Percentiles rank a stretch among this genome's conserved stretches.
Evolutionary conservation across 352 stramenopile genomes (phyloP).

Genomic region (Pythium sukuiense): DNA sequence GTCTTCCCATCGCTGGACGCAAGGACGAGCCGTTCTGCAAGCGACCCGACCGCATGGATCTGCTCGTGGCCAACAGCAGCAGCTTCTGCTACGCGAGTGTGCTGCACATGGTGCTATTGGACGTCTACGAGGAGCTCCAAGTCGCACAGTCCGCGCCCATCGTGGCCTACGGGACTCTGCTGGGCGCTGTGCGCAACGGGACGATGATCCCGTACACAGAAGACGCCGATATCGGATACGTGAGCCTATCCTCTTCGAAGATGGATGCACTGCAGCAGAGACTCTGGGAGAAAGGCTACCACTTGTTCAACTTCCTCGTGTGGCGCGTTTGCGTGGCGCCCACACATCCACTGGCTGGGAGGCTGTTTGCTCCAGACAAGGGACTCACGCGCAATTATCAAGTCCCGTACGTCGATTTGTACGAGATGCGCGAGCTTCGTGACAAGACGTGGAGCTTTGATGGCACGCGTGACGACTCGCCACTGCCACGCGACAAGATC

Average conservation of each 20-base stretch:
- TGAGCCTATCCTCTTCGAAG: conserved; percentile 17
- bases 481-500: conserved; percentile 19
- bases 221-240: conserved; percentile 50
- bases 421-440: conserved; percentile 29
- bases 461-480: conserved; percentile 12
- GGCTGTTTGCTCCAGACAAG: conserved; percentile 35
- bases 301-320: conserved; percentile 37
- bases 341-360: conserved; percentile 31
- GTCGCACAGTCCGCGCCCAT: conserved; percentile 28
- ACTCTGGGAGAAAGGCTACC: conserved; percentile 44
- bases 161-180: conserved; percentile 48
- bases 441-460: conserved; percentile 26
- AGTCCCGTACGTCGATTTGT: conserved; percentile 39
- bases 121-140: conserved; percentile 49
- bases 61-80: conserved; percentile 34
- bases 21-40: conserved; percentile 49
- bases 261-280: conserved; percentile 11
- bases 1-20: conserved; percentile 46
- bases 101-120: conserved; percentile 53
- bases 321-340: conserved; percentile 36
- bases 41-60: conserved; percentile 43
- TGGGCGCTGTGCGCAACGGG: conserved; percentile 47
- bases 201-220: conserved; percentile 57
- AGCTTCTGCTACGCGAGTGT: conserved; percentile 48
- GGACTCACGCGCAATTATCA: conserved; percentile 12